Base-by-base conservation (phyloP, 2,329 filamentous ascomycete species). In the Arthrobotrys pseudoclavata region DNA sequence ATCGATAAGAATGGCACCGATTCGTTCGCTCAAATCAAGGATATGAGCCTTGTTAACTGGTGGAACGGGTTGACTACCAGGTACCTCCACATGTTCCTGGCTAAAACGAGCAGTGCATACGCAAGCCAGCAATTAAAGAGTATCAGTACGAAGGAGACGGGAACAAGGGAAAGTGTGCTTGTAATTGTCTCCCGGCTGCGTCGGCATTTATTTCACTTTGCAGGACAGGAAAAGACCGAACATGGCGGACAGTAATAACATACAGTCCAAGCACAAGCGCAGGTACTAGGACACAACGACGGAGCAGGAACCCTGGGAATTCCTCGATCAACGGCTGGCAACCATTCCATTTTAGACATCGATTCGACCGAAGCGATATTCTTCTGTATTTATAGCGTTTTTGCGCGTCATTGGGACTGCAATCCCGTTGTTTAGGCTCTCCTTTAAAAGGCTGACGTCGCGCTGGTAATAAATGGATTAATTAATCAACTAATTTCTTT, bases 371-470 rank as follows among this genome's bases (percentile, higher is more conserved):
- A 45, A 20, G 42, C 31, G n/a, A 45, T 62, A 62, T 45, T 26
- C 24, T 26, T 20, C 10, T 29, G 31, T 69, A 69, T 69, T 61
- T 48, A 69, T 69, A 69, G 37, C 15, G 15, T 48, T n/a, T n/a
- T n/a, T 34, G 31, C 66, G 66, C 66, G 66, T 69, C 53, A 57
- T 61, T 40, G 24, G 53, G 29, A 45, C 15, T 20, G 42, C 42
- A 45, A 20, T n/a, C 42, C 22, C 20, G 47, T 50, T 50, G 42
- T 9, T 20, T 45, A 20, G 20, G 47, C 15, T 29, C 26, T 31
- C 29, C 66, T 52, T 47, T 37, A 60, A 50, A 61, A 69, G 18
- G 42, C 52, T 55, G 52, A 47, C 10, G 26, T 42, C 52, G 52
- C 66, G 52, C 40, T 34, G 50, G 22, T 10, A 1, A 22, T 50